These are phyloP conservation scores for Phellopilus nigrolimitatus DNA, from an alignment of 1,284 basidiomycete species.

Conservation along the genomic window DNA sequence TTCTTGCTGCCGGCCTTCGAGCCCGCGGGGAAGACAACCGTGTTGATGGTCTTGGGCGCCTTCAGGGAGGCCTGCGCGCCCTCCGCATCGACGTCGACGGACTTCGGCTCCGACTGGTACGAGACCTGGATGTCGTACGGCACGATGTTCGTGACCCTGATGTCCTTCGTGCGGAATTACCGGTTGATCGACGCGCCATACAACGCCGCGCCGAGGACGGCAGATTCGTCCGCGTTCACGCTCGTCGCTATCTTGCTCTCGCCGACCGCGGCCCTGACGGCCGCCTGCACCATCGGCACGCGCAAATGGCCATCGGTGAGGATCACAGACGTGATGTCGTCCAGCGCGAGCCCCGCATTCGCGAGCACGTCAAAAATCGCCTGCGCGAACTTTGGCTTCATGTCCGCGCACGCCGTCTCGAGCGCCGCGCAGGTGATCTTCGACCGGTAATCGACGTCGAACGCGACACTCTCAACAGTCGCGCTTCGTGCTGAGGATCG, in stretches of 20 bases:
- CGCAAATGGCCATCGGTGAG: constrained; percentile 87
- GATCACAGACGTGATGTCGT: too few relatives aligned
- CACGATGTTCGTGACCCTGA: constrained; percentile 78
- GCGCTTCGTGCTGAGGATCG: constrained; percentile 90
- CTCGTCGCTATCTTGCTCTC: constrained; percentile 93
- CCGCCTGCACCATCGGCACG: constrained; percentile 89
- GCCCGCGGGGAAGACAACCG: constrained; percentile 69
- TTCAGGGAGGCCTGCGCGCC: constrained; percentile 18
- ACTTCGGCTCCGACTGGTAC: constrained; percentile 60
- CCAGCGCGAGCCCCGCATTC: too few relatives aligned
- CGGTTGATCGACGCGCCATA: constrained; percentile 83
- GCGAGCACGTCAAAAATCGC: too few relatives aligned
- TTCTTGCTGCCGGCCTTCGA: constrained; percentile 78
- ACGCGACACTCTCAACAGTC: constrained; percentile 81
- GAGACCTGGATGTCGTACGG: constrained; percentile 72
- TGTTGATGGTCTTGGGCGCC: constrained; percentile 64
- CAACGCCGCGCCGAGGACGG: too few relatives aligned
- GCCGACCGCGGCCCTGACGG: constrained; percentile 92
- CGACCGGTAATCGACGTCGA: too few relatives aligned
- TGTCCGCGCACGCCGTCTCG: too few relatives aligned
- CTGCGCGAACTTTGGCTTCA: too few relatives aligned
- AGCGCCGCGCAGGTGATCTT: too few relatives aligned
- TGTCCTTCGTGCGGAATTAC: constrained; percentile 95
- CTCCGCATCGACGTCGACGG: constrained; percentile 22
- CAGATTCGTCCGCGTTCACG: too few relatives aligned